Evolutionary conservation across 768 basidiomycete genomes (phyloP).

Genomic region (Trichaptum fuscoviolaceum): DNA sequence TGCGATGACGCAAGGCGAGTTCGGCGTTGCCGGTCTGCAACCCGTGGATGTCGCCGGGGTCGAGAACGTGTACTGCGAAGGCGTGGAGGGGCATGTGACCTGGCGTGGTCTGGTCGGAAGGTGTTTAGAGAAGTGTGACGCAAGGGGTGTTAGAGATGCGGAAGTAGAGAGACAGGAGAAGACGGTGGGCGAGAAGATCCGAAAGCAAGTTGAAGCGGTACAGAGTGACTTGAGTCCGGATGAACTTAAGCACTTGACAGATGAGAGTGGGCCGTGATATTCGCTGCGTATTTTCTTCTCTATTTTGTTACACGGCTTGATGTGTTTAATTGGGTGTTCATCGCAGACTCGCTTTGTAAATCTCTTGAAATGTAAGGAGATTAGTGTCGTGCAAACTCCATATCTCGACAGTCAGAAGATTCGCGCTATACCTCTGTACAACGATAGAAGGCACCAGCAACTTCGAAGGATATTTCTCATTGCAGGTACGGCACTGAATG

Average conservation of each 20-base stretch:
- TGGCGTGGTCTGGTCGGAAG: slow-evolving; percentile 47
- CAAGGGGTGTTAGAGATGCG: slow-evolving; percentile 32
- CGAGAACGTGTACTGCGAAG: slow-evolving; percentile 44
- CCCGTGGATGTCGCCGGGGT: slow-evolving; percentile 44
- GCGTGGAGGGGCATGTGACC: slow-evolving; percentile 45
- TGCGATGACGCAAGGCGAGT: slow-evolving; percentile 20
- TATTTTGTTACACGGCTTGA: neutral
- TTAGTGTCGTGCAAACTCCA: too few species aligned
- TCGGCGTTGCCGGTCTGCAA: slow-evolving; percentile 48
- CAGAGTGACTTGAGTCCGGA: neutral
- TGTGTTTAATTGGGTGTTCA: neutral
- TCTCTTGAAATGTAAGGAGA: too few species aligned
- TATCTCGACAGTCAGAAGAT: too few species aligned
- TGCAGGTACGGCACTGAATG: neutral
- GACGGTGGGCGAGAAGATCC: slow-evolving; percentile 20
- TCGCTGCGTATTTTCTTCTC: neutral
- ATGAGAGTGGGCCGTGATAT: neutral
- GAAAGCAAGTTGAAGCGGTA: slow-evolving; percentile 12
- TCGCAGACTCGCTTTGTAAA: neutral
- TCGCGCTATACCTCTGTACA: too few species aligned
- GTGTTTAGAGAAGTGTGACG: slow-evolving; percentile 35
- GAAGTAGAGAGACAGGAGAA: slow-evolving; percentile 33
- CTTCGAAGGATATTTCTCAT: neutral
- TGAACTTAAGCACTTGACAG: neutral
- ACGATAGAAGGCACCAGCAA: neutral